phyloP scores from a whole-genome alignment of 2,329 filamentous ascomycete genomes.

The Ophiocordyceps camponoti-floridani region DNA sequence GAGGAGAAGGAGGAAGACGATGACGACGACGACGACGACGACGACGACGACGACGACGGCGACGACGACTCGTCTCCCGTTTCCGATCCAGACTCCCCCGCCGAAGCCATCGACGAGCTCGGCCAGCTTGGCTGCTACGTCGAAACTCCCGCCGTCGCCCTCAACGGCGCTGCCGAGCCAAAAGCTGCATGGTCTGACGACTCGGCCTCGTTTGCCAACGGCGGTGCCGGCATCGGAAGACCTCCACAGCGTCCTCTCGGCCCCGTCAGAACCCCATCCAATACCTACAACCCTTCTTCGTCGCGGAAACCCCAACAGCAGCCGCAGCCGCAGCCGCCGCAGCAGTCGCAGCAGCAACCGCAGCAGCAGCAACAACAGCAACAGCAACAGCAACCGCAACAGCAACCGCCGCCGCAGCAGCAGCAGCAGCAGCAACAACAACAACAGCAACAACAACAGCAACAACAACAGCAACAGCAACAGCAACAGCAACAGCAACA shows the following conservation, averaged over 20 bases:
- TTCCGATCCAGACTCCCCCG: constrained; percentile 20
- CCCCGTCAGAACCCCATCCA: constrained; percentile 58
- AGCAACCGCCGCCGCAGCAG: not conserved
- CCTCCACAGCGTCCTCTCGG: constrained; percentile 49
- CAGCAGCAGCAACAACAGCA: not conserved
- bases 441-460: not conserved
- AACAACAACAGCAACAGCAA: not conserved
- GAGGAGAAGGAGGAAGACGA: no score
- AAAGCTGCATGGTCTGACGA: constrained; percentile 20
- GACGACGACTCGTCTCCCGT: constrained; percentile 9
- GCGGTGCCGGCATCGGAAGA: no score
- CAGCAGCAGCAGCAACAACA: not conserved
- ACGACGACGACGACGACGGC: constrained; percentile 12
- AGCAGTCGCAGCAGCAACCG: not conserved
- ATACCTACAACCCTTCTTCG: constrained; percentile 57
- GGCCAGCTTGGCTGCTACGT: constrained; percentile 24
- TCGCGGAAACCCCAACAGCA: constrained; percentile 28
- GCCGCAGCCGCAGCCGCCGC: constrained; percentile 18
- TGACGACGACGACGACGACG: constrained; percentile 18
- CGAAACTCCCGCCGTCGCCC: constrained; percentile 14
- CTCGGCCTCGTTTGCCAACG: constrained; percentile 12
- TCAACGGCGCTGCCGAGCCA: constrained; percentile 12
- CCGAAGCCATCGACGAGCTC: constrained; percentile 31
- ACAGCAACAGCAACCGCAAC: not conserved
- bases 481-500: not conserved